Conservation (phyloP, 495 filamentous ascomycete species). For the Hypoxylon subgilvum region DNA sequence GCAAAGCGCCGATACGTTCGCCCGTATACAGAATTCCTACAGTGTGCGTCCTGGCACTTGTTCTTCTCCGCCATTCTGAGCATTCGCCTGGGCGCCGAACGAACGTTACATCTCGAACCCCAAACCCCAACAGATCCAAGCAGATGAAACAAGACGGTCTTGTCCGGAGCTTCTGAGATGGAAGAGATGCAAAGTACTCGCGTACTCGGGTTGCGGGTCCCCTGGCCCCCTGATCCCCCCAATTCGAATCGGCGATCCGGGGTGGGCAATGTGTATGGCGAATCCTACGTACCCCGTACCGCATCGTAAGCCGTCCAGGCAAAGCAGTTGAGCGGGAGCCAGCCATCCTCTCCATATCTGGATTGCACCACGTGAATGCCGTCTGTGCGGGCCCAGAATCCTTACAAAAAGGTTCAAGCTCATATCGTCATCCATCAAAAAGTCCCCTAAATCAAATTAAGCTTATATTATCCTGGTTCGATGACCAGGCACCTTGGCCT, state of each 20-base stretch:
- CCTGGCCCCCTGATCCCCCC: constrained; percentile 1
- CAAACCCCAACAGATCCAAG: too few relatives aligned
- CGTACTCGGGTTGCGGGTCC: neutral
- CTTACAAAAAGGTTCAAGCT: neutral
- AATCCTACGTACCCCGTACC: constrained; percentile 16
- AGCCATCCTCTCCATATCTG: neutral
- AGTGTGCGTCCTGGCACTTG: too few relatives aligned
- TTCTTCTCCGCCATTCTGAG: too few relatives aligned
- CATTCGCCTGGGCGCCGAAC: neutral
- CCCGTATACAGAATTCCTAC: constrained; percentile 5
- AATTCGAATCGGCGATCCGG: constrained; percentile 25
- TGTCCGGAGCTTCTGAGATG: too few relatives aligned
- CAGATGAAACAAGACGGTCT: too few relatives aligned
- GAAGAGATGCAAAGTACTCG: neutral
- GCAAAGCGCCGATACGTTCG: constrained; percentile 20
- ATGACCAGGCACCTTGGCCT: too few relatives aligned
- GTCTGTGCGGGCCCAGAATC: constrained; percentile 4
- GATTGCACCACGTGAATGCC: constrained; percentile 13
- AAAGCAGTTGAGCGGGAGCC: too few relatives aligned
- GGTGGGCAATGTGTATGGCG: constrained; percentile 1
- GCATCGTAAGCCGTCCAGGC: constrained; percentile 15
- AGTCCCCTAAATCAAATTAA: neutral
- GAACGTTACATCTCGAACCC: neutral
- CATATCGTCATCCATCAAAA: too few relatives aligned
- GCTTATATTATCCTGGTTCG: neutral